Conservation (phyloP, 176 grass and related monocot genomes). For the Triticum urartu region DNA sequence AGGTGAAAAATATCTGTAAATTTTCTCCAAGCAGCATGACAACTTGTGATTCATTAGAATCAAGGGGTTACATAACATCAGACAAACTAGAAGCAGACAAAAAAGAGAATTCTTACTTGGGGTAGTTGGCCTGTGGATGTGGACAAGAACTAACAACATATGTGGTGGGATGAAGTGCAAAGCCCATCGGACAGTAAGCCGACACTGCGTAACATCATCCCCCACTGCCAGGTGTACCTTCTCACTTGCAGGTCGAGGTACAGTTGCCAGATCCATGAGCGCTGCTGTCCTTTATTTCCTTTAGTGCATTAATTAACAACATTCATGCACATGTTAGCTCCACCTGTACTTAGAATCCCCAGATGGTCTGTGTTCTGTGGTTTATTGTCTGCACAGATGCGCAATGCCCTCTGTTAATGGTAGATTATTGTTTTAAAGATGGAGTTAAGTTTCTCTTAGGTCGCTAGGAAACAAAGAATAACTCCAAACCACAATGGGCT, state of each 20-base stretch:
- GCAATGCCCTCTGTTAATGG: background rate
- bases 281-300: background rate
- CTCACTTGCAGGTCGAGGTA: background rate
- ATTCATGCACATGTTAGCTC: background rate
- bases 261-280: background rate
- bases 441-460: background rate
- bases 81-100: background rate
- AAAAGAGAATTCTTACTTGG: constrained; percentile 5
- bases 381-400: background rate
- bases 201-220: background rate
- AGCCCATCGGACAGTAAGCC: constrained; percentile 20
- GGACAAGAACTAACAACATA: background rate
- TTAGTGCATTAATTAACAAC: background rate
- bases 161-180: background rate
- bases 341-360: background rate
- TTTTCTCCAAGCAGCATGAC: background rate
- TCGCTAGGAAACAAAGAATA: background rate
- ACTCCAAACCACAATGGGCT: background rate
- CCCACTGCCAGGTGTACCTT: background rate
- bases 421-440: constrained; percentile 7
- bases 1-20: background rate
- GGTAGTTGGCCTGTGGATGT: constrained; percentile 5
- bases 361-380: background rate
- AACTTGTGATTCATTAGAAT: constrained; percentile 12
- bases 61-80: background rate